These are phyloP conservation scores for Sungouiozyma ichnusensis DNA, from an alignment of 805 yeast genomes.

Conservation along the genomic window DNA sequence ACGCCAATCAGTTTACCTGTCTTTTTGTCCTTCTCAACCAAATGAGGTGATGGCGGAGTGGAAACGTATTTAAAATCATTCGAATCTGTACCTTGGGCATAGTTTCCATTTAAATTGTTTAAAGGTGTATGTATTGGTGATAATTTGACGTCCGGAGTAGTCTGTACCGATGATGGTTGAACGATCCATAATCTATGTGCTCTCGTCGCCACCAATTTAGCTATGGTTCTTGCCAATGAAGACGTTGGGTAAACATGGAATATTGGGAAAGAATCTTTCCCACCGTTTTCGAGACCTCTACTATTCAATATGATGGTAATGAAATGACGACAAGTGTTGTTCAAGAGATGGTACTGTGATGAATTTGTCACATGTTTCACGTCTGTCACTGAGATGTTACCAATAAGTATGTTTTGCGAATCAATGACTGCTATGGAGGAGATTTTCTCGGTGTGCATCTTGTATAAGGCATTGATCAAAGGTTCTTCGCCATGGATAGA, in stretches of 20 bases:
- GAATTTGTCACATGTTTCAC: conserved; percentile 77
- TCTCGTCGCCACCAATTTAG: conserved; percentile 92
- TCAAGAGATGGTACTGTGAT: conserved; percentile 70
- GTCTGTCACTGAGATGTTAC: conserved; percentile 90
- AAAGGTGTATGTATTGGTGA: background rate
- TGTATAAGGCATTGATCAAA: conserved; percentile 71
- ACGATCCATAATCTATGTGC: conserved; percentile 84
- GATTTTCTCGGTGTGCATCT: conserved; percentile 74
- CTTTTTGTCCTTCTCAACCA: conserved; percentile 36
- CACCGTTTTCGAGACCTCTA: conserved; percentile 74
- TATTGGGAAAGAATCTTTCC: conserved; percentile 91
- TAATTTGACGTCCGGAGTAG: conserved; percentile 1
- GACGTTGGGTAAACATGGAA: conserved; percentile 78
- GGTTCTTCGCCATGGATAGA: conserved; percentile 78
- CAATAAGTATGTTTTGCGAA: conserved; percentile 58
- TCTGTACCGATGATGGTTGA: conserved; percentile 28
- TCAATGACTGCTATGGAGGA: conserved; percentile 90
- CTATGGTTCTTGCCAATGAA: conserved; percentile 77
- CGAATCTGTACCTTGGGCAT: background rate
- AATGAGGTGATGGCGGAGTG: conserved; percentile 13
- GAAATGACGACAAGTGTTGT: conserved; percentile 75
- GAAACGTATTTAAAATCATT: conserved; percentile 6
- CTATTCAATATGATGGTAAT: conserved; percentile 75
- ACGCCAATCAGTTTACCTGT: conserved; percentile 85
- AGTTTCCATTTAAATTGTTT: background rate